Conservation (phyloP, 768 basidiomycete species). For the Rubroboletus satanas region DNA sequence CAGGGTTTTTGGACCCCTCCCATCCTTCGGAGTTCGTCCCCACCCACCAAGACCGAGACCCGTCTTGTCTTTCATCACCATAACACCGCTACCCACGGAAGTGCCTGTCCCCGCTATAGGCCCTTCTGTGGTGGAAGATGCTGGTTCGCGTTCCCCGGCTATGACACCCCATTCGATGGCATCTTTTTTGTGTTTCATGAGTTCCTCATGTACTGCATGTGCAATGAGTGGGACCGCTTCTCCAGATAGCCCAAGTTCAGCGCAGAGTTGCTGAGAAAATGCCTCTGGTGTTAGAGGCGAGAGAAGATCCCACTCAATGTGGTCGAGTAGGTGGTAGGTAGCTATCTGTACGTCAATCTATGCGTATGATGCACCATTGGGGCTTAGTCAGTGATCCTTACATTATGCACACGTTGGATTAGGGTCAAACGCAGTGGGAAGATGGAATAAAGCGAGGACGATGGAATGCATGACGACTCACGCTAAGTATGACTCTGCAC, state of each 20-base stretch:
- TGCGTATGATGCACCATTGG: not conserved
- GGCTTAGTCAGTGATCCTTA: constrained; percentile 9
- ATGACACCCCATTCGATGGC: constrained; percentile 93
- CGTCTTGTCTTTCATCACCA: constrained; percentile 76
- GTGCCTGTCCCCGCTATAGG: constrained; percentile 2
- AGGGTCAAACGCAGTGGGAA: constrained; percentile 15
- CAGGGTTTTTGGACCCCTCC: constrained; percentile 74
- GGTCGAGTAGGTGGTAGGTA: constrained; percentile 85
- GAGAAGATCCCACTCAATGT: constrained; percentile 98
- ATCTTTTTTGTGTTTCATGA: constrained; percentile 93
- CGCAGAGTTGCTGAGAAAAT: constrained; percentile 75
- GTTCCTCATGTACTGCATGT: constrained; percentile 92
- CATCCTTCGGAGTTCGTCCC: constrained; percentile 74
- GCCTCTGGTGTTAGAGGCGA: constrained; percentile 86
- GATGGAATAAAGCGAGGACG: not conserved
- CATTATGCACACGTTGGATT: constrained; percentile 16
- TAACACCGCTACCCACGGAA: constrained; percentile 34
- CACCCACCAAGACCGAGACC: constrained; percentile 73
- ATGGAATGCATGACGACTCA: constrained; percentile 34
- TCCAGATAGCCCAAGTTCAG: constrained; percentile 83
- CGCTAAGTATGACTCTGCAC: constrained; percentile 78
- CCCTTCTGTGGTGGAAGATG: constrained; percentile 17
- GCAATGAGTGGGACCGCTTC: constrained; percentile 87
- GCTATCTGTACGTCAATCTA: constrained; percentile 98
- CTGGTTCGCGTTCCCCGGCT: constrained; percentile 46